A percentile compares a stretch with the other conserved stretches of the same genome.
Evolutionary conservation across 176 grass and related monocot genomes (phyloP).

Genomic region (Zizania latifolia): DNA sequence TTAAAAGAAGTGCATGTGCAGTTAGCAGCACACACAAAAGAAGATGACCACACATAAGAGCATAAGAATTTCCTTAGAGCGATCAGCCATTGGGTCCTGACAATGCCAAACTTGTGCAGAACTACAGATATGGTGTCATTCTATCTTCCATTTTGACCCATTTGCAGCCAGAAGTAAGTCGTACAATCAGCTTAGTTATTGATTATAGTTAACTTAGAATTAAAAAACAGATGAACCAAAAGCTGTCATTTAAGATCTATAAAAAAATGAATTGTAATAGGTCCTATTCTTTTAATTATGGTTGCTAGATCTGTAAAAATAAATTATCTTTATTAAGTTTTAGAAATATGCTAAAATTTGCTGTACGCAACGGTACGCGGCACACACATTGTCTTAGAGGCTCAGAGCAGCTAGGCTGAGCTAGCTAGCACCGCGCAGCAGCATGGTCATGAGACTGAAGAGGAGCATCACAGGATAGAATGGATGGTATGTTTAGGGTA

Average conservation of each 20-base stretch:
- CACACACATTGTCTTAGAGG: too few relatives aligned
- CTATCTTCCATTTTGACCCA: constrained; percentile 24
- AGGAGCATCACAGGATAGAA: not conserved
- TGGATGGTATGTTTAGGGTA: too few relatives aligned
- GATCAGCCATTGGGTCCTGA: constrained; percentile 15
- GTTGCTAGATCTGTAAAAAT: too few relatives aligned
- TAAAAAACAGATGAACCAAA: too few relatives aligned
- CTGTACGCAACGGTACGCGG: not conserved
- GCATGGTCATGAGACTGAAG: not conserved
- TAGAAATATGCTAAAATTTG: too few relatives aligned
- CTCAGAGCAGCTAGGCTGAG: not conserved
- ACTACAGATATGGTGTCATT: not conserved
- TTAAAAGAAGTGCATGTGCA: not conserved
- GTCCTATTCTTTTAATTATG: too few relatives aligned
- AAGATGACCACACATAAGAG: not conserved
- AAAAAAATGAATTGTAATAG: too few relatives aligned
- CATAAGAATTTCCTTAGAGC: not conserved
- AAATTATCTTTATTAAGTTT: too few relatives aligned
- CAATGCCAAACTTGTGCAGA: constrained; percentile 32
- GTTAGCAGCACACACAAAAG: not conserved
- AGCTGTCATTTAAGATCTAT: too few relatives aligned
- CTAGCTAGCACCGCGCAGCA: not conserved
- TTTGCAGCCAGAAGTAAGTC: too few relatives aligned
- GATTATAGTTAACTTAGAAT: too few relatives aligned
- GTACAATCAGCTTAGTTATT: too few relatives aligned